Conservation (phyloP, 495 filamentous ascomycete genomes). For the Aspergillus homomorphus region DNA sequence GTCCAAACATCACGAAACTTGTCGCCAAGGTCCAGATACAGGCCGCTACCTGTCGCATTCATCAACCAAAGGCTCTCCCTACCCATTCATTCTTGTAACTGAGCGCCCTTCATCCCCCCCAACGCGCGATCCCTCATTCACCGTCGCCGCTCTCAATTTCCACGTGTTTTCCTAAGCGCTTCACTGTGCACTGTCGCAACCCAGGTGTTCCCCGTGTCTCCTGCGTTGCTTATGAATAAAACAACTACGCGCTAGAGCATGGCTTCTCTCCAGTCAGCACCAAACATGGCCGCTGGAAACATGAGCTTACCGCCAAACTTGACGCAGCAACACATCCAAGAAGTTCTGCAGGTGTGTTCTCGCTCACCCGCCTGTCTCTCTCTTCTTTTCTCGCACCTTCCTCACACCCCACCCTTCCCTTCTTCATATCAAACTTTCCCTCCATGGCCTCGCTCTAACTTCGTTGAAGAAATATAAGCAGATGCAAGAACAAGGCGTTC, state of each 20-base stretch:
- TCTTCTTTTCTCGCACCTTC: slow-evolving; percentile 1
- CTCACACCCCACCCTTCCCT: slow-evolving; percentile 1
- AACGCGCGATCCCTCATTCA: slow-evolving; percentile 25
- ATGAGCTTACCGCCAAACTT: slow-evolving; percentile 53
- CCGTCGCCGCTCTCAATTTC: slow-evolving; percentile 15
- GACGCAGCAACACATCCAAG: slow-evolving; percentile 60
- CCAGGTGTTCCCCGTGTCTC: slow-evolving; percentile 16
- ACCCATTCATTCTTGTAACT: slow-evolving; percentile 11
- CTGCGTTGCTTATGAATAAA: slow-evolving; percentile 35
- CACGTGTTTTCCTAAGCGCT: slow-evolving; percentile 19
- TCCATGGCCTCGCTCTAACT: neutral
- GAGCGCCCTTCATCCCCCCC: slow-evolving; percentile 17
- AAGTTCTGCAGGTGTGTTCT: slow-evolving; percentile 52
- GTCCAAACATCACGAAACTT: slow-evolving; percentile 37
- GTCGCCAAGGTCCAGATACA: slow-evolving; percentile 37
- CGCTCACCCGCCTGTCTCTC: slow-evolving; percentile 4
- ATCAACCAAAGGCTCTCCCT: slow-evolving; percentile 19
- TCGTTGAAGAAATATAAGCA: slow-evolving; percentile 67
- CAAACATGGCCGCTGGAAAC: slow-evolving; percentile 60
- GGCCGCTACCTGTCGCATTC: slow-evolving; percentile 29
- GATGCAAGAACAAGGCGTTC: slow-evolving; percentile 73
- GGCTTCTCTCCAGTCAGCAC: slow-evolving; percentile 73
- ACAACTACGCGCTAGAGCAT: slow-evolving; percentile 49
- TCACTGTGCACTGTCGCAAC: slow-evolving; percentile 22
- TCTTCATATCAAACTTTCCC: neutral